These are phyloP conservation scores for Hagleromyces aurorensis DNA, from an alignment of 805 yeast genomes.

Conservation along the genomic window DNA sequence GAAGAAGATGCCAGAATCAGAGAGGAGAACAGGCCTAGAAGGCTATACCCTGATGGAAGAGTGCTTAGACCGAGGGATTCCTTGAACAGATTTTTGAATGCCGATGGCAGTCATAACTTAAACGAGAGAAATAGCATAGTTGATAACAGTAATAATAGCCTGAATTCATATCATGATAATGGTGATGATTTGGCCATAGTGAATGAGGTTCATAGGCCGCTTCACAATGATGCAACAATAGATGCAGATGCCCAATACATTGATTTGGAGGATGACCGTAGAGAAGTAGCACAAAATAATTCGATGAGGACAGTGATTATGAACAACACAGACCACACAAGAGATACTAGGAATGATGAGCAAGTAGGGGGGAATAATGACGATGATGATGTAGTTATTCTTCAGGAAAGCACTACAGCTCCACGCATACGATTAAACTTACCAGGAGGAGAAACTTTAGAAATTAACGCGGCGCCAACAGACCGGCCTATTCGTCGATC, in stretches of 20 bases:
- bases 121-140: not conserved
- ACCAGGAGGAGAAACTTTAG: constrained; percentile 24
- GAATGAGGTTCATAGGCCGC: constrained; percentile 10
- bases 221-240: constrained; percentile 12
- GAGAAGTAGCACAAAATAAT: constrained; percentile 18
- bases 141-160: not conserved
- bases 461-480: constrained; percentile 14
- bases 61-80: constrained; percentile 14
- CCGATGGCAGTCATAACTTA: constrained; percentile 8
- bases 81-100: constrained; percentile 12
- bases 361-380: constrained; percentile 5
- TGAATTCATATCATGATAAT: constrained; percentile 5
- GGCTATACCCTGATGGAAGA: constrained; percentile 12
- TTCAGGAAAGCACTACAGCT: constrained; percentile 22
- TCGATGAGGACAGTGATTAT: no score
- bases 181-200: constrained; percentile 20
- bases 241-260: constrained; percentile 24
- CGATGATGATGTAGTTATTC: constrained; percentile 25
- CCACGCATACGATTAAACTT: constrained; percentile 19
- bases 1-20: constrained; percentile 20
- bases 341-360: constrained; percentile 5
- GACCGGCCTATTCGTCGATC: constrained; percentile 25
- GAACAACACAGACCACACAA: not conserved
- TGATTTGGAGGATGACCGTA: constrained; percentile 21
- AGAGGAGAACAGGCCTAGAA: constrained; percentile 8